phyloP scores from a whole-genome alignment of 1,139 yeast genomes.

The Blastobotrys buckinghamii region DNA sequence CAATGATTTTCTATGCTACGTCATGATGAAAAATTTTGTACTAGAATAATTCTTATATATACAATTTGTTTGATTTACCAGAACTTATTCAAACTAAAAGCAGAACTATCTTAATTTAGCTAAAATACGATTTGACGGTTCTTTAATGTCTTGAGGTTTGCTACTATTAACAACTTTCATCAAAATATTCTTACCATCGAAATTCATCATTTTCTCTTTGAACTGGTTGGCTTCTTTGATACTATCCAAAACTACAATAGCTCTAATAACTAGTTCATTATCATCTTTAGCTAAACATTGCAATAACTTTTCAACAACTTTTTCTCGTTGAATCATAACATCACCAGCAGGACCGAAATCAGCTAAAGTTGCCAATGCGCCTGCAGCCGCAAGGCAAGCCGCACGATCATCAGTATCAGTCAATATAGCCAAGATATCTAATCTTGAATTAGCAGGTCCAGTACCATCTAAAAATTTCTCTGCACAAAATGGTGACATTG shows the following conservation, averaged over 20 bases:
- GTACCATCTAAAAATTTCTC: slow-evolving; percentile 33
- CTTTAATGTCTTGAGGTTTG: background rate
- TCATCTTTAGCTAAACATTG: slow-evolving; percentile 26
- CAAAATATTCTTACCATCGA: background rate
- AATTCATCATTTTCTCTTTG: background rate
- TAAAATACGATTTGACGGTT: background rate
- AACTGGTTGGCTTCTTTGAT: slow-evolving; percentile 1
- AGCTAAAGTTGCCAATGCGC: slow-evolving; percentile 37
- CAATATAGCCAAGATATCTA: slow-evolving; percentile 30
- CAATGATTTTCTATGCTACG: too few relatives aligned
- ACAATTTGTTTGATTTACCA: background rate
- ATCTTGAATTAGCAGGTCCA: slow-evolving; percentile 24
- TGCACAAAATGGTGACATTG: slow-evolving; percentile 34
- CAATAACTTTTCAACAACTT: slow-evolving; percentile 20
- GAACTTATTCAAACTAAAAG: too few relatives aligned
- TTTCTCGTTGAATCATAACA: slow-evolving; percentile 20
- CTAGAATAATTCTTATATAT: too few relatives aligned
- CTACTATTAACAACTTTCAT: background rate
- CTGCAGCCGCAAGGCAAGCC: slow-evolving; percentile 37
- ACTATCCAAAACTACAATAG: slow-evolving; percentile 16
- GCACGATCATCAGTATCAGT: slow-evolving; percentile 31
- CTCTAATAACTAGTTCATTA: slow-evolving; percentile 17
- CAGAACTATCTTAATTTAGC: too few relatives aligned
- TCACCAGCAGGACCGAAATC: slow-evolving; percentile 34
- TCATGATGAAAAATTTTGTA: too few relatives aligned